Percentiles rank a stretch among this genome's conserved stretches.
These are phyloP conservation scores for Piedraia hortae DNA, from an alignment of 2,329 filamentous ascomycete genomes.

Conservation along the genomic window DNA sequence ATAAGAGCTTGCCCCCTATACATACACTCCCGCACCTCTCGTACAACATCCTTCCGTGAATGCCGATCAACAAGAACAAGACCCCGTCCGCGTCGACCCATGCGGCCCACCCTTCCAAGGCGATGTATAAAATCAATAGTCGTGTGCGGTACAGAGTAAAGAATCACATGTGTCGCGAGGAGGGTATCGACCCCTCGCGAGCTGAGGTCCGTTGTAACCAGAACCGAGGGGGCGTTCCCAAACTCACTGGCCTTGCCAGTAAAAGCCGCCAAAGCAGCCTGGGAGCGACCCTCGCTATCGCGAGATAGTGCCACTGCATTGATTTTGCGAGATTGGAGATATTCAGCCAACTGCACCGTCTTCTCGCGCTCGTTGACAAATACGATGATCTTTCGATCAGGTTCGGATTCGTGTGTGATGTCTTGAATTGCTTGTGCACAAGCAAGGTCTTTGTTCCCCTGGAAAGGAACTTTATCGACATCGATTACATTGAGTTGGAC, in stretches of 20 bases:
- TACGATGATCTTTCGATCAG: constrained; percentile 60
- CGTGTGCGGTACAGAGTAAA: constrained; percentile 94
- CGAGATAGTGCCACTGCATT: constrained; percentile 64
- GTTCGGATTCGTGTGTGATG: constrained; percentile 44
- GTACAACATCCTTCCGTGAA: constrained; percentile 70
- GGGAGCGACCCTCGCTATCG: constrained; percentile 52
- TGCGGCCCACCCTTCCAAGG: constrained; percentile 68
- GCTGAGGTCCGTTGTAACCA: constrained; percentile 81
- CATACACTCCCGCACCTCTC: constrained; percentile 60
- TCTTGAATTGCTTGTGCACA: constrained; percentile 89
- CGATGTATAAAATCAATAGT: constrained; percentile 97
- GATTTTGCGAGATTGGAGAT: constrained; percentile 60
- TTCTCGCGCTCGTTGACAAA: constrained; percentile 94
- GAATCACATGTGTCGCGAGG: constrained; percentile 65
- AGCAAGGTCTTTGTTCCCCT: constrained; percentile 72
- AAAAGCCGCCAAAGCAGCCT: constrained; percentile 52
- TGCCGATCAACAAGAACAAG: constrained; percentile 75
- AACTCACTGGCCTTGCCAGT: constrained; percentile 28
- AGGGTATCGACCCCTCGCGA: constrained; percentile 86
- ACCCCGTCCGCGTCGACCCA: constrained; percentile 70
- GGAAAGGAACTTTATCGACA: constrained; percentile 73
- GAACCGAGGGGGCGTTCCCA: constrained; percentile 58
- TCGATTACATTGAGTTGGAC: constrained; percentile 88
- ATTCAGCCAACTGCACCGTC: constrained; percentile 53
- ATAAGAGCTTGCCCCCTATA: constrained; percentile 23